Evolutionary conservation across 129 eudicot species (phyloP).

Genomic region (Chrysanthemum makinoi): DNA sequence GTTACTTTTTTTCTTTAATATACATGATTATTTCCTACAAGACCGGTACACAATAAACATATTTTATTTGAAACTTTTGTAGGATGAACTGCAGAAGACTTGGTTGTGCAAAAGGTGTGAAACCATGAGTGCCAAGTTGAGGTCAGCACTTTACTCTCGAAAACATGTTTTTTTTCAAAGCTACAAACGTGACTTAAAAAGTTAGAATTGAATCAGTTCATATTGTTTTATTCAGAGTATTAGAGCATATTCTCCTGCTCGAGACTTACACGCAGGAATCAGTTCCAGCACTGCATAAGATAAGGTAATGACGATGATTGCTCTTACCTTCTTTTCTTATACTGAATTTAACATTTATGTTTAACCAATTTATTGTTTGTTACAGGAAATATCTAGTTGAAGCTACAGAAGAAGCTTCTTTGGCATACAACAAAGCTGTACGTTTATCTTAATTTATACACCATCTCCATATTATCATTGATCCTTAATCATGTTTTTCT

Average conservation of each 20-base stretch:
- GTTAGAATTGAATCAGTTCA: no score
- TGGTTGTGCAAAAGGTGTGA: slow-evolving; percentile 98
- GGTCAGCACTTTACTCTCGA: slow-evolving; percentile 45
- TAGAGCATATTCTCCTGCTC: slow-evolving; percentile 92
- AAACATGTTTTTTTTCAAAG: no score
- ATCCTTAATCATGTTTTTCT: neutral
- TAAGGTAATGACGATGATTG: slow-evolving; percentile 48
- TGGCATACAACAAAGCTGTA: slow-evolving; percentile 96
- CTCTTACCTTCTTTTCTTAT: neutral
- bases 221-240: slow-evolving; percentile 51
- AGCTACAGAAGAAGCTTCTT: slow-evolving; percentile 96
- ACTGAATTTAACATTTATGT: neutral
- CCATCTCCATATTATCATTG: neutral
- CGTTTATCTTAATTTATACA: slow-evolving; percentile 20
- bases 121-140: slow-evolving; percentile 94
- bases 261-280: slow-evolving; percentile 91
- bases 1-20: neutral
- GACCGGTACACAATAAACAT: slow-evolving; percentile 3
- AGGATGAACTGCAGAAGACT: slow-evolving; percentile 93
- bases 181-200: no score
- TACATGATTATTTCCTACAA: slow-evolving; percentile 1
- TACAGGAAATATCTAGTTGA: slow-evolving; percentile 82
- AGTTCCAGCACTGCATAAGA: slow-evolving; percentile 90
- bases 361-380: slow-evolving; percentile 14
- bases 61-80: slow-evolving; percentile 10